Percentiles rank a stretch among this genome's conserved stretches.
phyloP scores from a whole-genome alignment of 495 filamentous ascomycete genomes.

The Penicillium lagena region DNA sequence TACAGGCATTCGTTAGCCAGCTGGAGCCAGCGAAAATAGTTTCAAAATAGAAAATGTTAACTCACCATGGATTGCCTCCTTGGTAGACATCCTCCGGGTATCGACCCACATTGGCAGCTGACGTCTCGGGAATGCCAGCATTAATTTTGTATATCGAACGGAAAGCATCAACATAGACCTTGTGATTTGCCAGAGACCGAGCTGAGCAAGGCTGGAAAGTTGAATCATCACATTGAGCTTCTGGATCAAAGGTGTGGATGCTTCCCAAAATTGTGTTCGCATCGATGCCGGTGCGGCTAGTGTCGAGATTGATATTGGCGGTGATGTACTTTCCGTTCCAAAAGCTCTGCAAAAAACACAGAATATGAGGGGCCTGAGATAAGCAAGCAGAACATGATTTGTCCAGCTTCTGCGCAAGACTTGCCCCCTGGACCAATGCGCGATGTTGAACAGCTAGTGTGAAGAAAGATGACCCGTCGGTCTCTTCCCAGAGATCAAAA shows the following conservation, averaged over 20 bases:
- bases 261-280: constrained; percentile 55
- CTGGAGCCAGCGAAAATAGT: too few species aligned
- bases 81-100: constrained; percentile 67
- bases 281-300: constrained; percentile 52
- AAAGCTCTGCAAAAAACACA: constrained; percentile 58
- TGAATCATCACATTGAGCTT: constrained; percentile 40
- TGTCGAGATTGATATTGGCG: constrained; percentile 40
- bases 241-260: constrained; percentile 60
- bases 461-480: constrained; percentile 56
- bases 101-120: constrained; percentile 59
- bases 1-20: too few species aligned
- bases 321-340: constrained; percentile 55
- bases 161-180: constrained; percentile 58
- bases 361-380: constrained; percentile 46
- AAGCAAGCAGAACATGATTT: constrained; percentile 47
- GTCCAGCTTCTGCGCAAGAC: constrained; percentile 39
- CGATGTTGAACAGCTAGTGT: constrained; percentile 40
- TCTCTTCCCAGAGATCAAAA: constrained; percentile 69
- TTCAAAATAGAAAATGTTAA: too few species aligned
- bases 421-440: constrained; percentile 56
- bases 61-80: constrained; percentile 56
- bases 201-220: constrained; percentile 59
- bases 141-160: constrained; percentile 52
- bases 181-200: constrained; percentile 59
- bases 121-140: constrained; percentile 26